Evolutionary conservation across 345 rosid species (phyloP).

Genomic region (Eucalyptus pauciflora): DNA sequence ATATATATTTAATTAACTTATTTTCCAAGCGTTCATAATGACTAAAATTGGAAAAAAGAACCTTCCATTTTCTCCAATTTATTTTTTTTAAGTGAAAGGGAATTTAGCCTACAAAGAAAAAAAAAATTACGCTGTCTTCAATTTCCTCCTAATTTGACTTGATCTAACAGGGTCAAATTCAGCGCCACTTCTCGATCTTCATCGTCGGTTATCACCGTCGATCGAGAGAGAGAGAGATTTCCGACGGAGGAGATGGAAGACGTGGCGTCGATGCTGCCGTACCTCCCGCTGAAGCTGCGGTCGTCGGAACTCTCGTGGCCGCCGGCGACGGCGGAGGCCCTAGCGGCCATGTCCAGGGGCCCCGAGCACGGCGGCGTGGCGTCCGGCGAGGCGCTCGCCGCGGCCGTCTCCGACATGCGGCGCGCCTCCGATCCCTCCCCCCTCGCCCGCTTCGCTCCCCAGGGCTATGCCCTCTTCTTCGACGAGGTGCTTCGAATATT

Average conservation of each 20-base stretch:
- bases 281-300: constrained; percentile 35
- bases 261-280: constrained; percentile 37
- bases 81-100: background rate
- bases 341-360: constrained; percentile 52
- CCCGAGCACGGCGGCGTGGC: constrained; percentile 44
- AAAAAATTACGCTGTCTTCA: fast-evolving
- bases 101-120: background rate
- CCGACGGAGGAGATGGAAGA: constrained; percentile 50
- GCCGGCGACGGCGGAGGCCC: constrained; percentile 42
- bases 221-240: background rate
- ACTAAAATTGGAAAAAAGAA: background rate
- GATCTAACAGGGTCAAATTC: background rate
- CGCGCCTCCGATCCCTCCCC: constrained; percentile 24
- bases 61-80: background rate
- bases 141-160: background rate
- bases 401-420: constrained; percentile 45
- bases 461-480: constrained; percentile 59
- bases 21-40: background rate
- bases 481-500: constrained; percentile 35
- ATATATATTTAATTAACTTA: background rate
- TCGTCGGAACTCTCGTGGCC: constrained; percentile 63
- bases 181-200: background rate
- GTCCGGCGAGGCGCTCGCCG: constrained; percentile 52
- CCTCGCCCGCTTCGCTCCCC: constrained; percentile 19
- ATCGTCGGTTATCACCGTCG: background rate